These are phyloP conservation scores for Cystobasidiaceae sp. DNA, from an alignment of 1,284 basidiomycete species.

Conservation along the genomic window DNA sequence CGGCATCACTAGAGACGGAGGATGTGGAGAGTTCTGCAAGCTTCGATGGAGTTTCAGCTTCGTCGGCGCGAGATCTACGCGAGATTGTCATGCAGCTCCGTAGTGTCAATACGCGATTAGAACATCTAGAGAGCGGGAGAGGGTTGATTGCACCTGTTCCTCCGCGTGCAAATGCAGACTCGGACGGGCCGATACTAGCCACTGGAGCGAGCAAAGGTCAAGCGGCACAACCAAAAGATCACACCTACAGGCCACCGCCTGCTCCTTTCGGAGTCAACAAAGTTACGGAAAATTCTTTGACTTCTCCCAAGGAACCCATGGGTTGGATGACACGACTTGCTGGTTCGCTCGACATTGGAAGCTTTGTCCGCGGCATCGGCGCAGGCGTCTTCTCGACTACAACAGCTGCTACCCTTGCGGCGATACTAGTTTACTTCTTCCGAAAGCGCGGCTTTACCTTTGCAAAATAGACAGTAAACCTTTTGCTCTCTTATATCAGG, in stretches of 20 bases:
- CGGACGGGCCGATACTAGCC: background rate
- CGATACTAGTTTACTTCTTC: constrained; percentile 20
- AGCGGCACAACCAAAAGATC: too few species aligned
- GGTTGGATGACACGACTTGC: constrained; percentile 25
- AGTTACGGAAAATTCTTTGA: constrained; percentile 21
- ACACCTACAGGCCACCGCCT: constrained; percentile 8
- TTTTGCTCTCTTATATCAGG: too few species aligned
- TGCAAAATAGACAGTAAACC: background rate
- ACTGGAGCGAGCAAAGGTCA: too few species aligned
- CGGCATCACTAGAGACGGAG: background rate
- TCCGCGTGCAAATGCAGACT: background rate
- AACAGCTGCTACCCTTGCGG: constrained; percentile 23
- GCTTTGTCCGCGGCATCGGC: constrained; percentile 20
- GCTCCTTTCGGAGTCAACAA: constrained; percentile 27
- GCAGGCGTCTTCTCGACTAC: constrained; percentile 30
- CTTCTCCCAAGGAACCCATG: constrained; percentile 3
- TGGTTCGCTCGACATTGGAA: constrained; percentile 6
- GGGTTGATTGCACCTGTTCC: background rate
- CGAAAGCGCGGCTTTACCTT: constrained; percentile 16
- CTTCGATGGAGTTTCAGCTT: constrained; percentile 9
- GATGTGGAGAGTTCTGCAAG: background rate
- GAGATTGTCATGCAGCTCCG: constrained; percentile 22
- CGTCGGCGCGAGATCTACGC: constrained; percentile 14
- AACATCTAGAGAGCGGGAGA: background rate
- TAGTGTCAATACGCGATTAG: constrained; percentile 7